These are phyloP conservation scores for Boletales sp. DNA, from an alignment of 768 basidiomycete genomes.

Conservation along the genomic window DNA sequence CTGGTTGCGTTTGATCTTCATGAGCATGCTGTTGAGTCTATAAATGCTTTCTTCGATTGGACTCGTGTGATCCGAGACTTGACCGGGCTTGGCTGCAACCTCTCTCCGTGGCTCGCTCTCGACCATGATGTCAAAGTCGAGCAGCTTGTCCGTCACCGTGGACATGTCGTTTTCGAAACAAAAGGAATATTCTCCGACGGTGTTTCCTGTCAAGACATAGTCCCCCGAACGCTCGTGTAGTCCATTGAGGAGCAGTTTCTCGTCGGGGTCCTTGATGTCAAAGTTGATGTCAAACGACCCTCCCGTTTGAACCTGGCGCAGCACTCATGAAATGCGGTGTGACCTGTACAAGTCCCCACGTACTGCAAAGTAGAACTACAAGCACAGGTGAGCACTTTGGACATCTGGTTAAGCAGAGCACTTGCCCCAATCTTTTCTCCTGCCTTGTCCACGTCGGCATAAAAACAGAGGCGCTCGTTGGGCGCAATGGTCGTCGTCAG, in stretches of 20 bases:
- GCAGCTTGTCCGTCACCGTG: conserved; percentile 88
- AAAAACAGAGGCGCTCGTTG: conserved; percentile 88
- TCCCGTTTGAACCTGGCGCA: conserved; percentile 83
- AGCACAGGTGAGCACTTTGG: conserved; percentile 9
- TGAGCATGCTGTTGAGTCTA: conserved; percentile 80
- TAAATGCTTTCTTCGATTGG: conserved; percentile 95
- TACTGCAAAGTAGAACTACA: conserved; percentile 95
- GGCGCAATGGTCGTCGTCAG: conserved; percentile 76
- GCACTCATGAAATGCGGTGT: background rate
- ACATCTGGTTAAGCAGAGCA: conserved; percentile 12
- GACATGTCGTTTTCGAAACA: conserved; percentile 99
- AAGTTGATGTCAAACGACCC: conserved; percentile 97
- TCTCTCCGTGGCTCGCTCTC: conserved; percentile 94
- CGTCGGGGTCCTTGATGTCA: conserved; percentile 86
- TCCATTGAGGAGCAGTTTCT: conserved; percentile 85
- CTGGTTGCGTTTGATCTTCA: conserved; percentile 89
- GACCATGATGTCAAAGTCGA: conserved; percentile 97
- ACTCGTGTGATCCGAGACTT: conserved; percentile 89
- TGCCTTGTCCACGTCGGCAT: conserved; percentile 92
- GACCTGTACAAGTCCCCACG: conserved; percentile 24
- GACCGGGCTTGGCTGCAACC: conserved; percentile 82
- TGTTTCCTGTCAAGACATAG: conserved; percentile 94
- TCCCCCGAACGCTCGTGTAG: conserved; percentile 91
- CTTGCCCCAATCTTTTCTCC: conserved; percentile 88
- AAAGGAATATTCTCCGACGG: conserved; percentile 87